Evolutionary conservation across 345 rosid species (phyloP).

Genomic region (Corchorus capsularis): DNA sequence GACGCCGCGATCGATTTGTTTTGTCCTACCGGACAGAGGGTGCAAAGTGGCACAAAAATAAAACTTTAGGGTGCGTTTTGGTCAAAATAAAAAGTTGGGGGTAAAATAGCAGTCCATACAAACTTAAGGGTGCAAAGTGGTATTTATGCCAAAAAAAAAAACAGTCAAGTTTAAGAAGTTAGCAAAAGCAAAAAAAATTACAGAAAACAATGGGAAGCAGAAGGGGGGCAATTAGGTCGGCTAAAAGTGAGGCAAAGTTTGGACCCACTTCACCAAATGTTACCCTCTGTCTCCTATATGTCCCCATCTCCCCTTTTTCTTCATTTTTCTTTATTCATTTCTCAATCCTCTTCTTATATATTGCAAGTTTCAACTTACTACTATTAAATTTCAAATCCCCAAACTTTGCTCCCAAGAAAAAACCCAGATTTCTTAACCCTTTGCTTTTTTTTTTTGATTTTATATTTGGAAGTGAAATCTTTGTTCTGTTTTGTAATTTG

Average conservation of each 20-base stretch:
- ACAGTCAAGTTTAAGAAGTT: not conserved
- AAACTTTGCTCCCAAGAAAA: not conserved
- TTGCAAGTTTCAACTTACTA: too few relatives aligned
- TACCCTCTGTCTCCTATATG: slow-evolving; percentile 10
- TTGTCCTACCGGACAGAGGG: too few relatives aligned
- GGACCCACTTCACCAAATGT: slow-evolving; percentile 13
- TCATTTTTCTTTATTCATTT: not conserved
- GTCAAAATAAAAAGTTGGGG: too few relatives aligned
- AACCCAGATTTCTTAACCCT: not conserved
- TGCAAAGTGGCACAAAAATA: too few relatives aligned
- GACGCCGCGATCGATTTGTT: too few relatives aligned
- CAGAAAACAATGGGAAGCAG: slow-evolving; percentile 13
- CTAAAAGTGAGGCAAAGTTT: slow-evolving; percentile 10
- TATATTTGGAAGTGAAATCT: not conserved
- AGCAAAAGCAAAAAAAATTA: not conserved
- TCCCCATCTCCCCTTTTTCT: not conserved
- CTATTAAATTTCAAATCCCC: too few relatives aligned
- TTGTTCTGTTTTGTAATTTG: not conserved
- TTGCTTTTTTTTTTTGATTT: not conserved
- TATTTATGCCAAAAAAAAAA: too few relatives aligned
- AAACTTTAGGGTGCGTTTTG: too few relatives aligned
- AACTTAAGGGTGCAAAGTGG: too few relatives aligned
- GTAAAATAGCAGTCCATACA: too few relatives aligned
- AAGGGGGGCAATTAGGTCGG: slow-evolving; percentile 17
- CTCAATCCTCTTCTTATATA: too few relatives aligned